Evolutionary conservation across 441 rosid genomes (phyloP).

Genomic region (Theobroma grandiflorum): DNA sequence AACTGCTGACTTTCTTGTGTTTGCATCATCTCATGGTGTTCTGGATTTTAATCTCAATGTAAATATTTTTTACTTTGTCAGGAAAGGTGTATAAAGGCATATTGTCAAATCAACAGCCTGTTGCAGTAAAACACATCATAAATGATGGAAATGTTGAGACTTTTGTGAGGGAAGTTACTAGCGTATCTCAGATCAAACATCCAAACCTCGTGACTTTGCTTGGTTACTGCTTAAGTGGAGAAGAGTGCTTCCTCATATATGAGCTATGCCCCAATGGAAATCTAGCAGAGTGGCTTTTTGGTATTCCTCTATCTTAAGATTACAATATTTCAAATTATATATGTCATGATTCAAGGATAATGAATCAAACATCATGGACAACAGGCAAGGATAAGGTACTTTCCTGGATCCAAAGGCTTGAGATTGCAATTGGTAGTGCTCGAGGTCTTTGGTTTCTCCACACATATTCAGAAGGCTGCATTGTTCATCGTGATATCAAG

Average conservation of each 20-base stretch:
- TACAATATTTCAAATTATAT: neutral
- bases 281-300: conserved; percentile 62
- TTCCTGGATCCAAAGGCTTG: conserved; percentile 61
- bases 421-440: conserved; percentile 61
- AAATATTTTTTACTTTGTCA: conserved; percentile 20
- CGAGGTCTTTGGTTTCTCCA: conserved; percentile 64
- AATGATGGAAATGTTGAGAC: conserved; percentile 59
- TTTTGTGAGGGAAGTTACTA: conserved; percentile 55
- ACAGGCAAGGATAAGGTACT: conserved; percentile 57
- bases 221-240: conserved; percentile 52
- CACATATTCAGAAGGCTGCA: conserved; percentile 65
- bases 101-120: conserved; percentile 44
- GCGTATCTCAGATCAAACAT: conserved; percentile 49
- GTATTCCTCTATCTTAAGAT: conserved; percentile 27
- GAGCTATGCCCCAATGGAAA: conserved; percentile 61
- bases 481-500: conserved; percentile 70
- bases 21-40: neutral
- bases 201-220: conserved; percentile 57
- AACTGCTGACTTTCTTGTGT: neutral
- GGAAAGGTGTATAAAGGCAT: conserved; percentile 65
- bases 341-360: conserved; percentile 1
- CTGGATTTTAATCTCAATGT: neutral
- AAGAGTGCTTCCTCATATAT: conserved; percentile 62
- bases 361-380: neutral
- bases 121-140: conserved; percentile 62